These are phyloP conservation scores for Arachnomyces sp. DNA, from an alignment of 2,329 filamentous ascomycete species.

Conservation along the genomic window DNA sequence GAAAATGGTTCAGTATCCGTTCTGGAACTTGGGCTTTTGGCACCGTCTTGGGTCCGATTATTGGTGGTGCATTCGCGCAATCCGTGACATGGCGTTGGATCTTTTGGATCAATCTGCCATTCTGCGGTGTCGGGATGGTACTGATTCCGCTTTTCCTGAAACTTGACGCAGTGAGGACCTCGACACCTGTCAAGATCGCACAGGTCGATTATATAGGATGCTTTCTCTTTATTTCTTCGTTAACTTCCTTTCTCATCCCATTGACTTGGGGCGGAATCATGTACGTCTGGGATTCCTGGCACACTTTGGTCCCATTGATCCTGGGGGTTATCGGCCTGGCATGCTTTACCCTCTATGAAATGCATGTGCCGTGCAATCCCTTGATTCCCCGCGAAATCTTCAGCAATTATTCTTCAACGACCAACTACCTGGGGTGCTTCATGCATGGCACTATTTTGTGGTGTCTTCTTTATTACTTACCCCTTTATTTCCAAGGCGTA, in stretches of 20 bases:
- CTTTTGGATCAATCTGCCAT: constrained; percentile 21
- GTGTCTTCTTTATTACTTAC: constrained; percentile 35
- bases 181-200: too few species aligned
- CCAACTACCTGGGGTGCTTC: constrained; percentile 30
- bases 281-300: constrained; percentile 24
- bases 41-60: constrained; percentile 26
- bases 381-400: constrained; percentile 37
- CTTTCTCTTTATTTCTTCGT: constrained; percentile 23
- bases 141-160: constrained; percentile 36
- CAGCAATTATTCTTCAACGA: constrained; percentile 28
- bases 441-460: constrained; percentile 27
- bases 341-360: constrained; percentile 18
- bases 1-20: constrained; percentile 35
- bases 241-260: constrained; percentile 23
- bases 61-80: constrained; percentile 16
- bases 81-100: constrained; percentile 21
- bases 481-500: constrained; percentile 39
- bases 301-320: constrained; percentile 39
- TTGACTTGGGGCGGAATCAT: constrained; percentile 29
- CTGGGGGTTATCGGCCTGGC: constrained; percentile 36
- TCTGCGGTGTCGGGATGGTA: constrained; percentile 12
- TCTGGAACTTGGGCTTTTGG: constrained; percentile 36
- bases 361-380: constrained; percentile 22
- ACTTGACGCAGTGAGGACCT: constrained; percentile 17
- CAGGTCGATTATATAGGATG: constrained; percentile 37